These are phyloP conservation scores for Wolfiporia cocos DNA, from an alignment of 1,284 basidiomycete genomes.

Conservation along the genomic window DNA sequence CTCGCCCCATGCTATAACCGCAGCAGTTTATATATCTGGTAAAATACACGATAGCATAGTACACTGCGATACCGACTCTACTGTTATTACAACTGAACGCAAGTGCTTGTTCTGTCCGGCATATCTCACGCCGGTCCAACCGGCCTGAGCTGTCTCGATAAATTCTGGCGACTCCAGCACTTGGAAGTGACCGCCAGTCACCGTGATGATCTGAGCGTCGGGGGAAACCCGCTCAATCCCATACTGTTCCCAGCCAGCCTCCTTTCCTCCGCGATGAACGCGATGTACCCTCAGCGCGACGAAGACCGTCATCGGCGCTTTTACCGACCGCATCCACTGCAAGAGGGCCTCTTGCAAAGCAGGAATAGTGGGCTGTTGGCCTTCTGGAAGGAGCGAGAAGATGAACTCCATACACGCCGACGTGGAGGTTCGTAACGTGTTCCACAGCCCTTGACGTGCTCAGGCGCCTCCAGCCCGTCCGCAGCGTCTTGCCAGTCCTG, in stretches of 20 bases:
- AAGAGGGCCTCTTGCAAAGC: not conserved
- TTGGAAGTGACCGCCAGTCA: not conserved
- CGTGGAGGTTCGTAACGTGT: not conserved
- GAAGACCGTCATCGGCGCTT: not conserved
- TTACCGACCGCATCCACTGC: not conserved
- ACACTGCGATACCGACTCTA: too few species aligned
- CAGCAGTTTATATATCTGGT: too few species aligned
- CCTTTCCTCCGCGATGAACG: not conserved
- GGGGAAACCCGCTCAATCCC: not conserved
- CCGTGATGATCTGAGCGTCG: not conserved
- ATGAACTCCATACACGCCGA: constrained; percentile 3
- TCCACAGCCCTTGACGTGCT: not conserved
- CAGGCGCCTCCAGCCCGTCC: not conserved
- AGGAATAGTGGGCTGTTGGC: not conserved
- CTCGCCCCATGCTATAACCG: too few species aligned
- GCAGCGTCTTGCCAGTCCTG: constrained; percentile 1
- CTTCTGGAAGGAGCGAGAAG: not conserved
- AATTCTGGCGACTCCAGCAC: not conserved
- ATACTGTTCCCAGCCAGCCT: not conserved
- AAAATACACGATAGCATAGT: too few species aligned
- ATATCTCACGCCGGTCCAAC: not conserved
- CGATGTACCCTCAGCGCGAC: not conserved
- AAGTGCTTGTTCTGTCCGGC: too few species aligned
- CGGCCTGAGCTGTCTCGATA: not conserved
- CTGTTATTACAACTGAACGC: too few species aligned